Evolutionary conservation across 2,329 filamentous ascomycete species (phyloP).

Genomic region (Arthrinium puccinioides): DNA sequence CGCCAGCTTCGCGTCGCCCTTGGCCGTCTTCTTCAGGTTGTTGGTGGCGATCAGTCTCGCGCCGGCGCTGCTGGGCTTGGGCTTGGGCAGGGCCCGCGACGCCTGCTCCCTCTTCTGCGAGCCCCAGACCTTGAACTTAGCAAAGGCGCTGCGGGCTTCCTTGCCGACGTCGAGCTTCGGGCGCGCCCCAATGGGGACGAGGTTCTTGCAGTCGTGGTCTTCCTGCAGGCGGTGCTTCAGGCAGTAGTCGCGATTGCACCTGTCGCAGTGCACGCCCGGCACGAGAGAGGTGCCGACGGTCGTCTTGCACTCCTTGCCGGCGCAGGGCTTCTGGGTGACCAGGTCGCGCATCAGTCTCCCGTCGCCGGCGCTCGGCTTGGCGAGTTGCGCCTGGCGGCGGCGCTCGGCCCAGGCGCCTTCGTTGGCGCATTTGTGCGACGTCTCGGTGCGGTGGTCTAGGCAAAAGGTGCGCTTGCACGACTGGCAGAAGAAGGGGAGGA

Average conservation of each 20-base stretch:
- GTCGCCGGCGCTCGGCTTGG: conserved; percentile 45
- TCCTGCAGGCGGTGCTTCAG: conserved; percentile 69
- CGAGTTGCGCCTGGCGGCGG: conserved; percentile 45
- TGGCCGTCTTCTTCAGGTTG: conserved; percentile 76
- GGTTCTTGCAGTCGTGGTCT: conserved; percentile 78
- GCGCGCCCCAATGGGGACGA: conserved; percentile 50
- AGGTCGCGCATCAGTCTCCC: conserved; percentile 46
- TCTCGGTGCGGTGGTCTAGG: conserved; percentile 86
- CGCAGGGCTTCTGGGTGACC: conserved; percentile 60
- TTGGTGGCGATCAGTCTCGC: conserved; percentile 64
- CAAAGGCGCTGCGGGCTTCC: conserved; percentile 66
- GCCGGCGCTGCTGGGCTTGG: conserved; percentile 55
- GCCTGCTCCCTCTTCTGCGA: conserved; percentile 61
- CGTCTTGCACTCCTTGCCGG: conserved; percentile 59
- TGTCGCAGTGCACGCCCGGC: conserved; percentile 58
- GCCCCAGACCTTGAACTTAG: conserved; percentile 74
- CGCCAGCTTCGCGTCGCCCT: conserved; percentile 78
- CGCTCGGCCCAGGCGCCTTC: conserved; percentile 56
- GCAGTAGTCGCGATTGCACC: conserved; percentile 69
- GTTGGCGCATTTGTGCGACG: conserved; percentile 62
- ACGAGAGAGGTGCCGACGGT: conserved; percentile 61
- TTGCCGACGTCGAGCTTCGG: conserved; percentile 44
- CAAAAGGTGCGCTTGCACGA: conserved; percentile 83
- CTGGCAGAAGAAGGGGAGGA: conserved; percentile 90
- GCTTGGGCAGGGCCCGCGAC: conserved; percentile 51